Conservation (phyloP, 768 basidiomycete species). For the Melanogaster broomeanus region DNA sequence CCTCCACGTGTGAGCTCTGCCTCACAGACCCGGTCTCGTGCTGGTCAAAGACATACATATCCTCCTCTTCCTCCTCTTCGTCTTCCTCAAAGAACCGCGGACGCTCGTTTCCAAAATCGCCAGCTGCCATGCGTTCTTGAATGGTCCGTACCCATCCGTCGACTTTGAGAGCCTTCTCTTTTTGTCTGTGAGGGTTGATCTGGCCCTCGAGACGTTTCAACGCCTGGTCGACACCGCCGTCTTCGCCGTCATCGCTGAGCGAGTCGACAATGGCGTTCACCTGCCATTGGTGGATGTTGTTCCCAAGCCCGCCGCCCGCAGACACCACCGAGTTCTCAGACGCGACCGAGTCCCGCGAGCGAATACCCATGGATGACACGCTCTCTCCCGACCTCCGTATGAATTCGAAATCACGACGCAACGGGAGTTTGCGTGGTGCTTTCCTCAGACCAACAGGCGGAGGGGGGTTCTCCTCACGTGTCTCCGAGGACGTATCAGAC, state of each 20-base stretch:
- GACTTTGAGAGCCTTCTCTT: constrained; percentile 74
- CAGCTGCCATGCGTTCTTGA: constrained; percentile 61
- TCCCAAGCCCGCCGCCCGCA: constrained; percentile 40
- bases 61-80: constrained; percentile 39
- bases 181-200: constrained; percentile 71
- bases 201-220: constrained; percentile 81
- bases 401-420: constrained; percentile 81
- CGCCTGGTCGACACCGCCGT: constrained; percentile 82
- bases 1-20: constrained; percentile 3
- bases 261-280: constrained; percentile 76
- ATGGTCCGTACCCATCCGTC: constrained; percentile 81
- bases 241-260: constrained; percentile 71
- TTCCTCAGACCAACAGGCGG: constrained; percentile 57
- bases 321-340: constrained; percentile 43
- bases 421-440: constrained; percentile 60
- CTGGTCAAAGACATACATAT: constrained; percentile 32
- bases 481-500: constrained; percentile 73
- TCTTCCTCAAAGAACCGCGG: constrained; percentile 56
- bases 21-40: constrained; percentile 32
- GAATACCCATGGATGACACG: constrained; percentile 80
- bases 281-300: constrained; percentile 76
- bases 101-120: constrained; percentile 63
- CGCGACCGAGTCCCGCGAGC: constrained; percentile 58
- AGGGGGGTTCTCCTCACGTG: constrained; percentile 39
- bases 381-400: constrained; percentile 66